Evolutionary conservation across 2,329 filamentous ascomycete genomes (phyloP), one percentile per base, ranked within the genome.

Genomic region (Aureobasidium mangrovei): DNA sequence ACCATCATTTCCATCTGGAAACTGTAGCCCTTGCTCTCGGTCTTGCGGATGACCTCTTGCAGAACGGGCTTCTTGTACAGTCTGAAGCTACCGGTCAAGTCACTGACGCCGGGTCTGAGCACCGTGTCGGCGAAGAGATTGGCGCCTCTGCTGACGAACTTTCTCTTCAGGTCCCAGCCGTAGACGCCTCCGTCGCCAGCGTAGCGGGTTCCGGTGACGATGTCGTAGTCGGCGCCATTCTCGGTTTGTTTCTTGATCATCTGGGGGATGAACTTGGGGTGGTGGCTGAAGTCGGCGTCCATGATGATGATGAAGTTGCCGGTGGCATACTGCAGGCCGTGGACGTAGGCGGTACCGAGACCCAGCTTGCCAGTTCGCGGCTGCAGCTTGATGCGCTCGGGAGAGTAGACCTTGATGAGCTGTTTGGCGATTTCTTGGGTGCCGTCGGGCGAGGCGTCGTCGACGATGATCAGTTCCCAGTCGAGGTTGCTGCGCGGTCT

Each of bases 1-100:
- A 97, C 91, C 85, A 96, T 97, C 83, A 98, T 86, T 79, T 96
- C 91, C 93, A 98, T 98, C 82, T 98, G 93, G 78, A 98, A 98
- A 39, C 87, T 91, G 71, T 97, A 98, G 2, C 93, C 93, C 75
- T 97, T 95, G 69, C 88, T 93, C 78, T 96, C 86, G 7, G 90
- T 96, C 72, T 81, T 88, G 66, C 79, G 77, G 64, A 98, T 96
- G 56, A 95, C 89, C 77, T 88, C 91, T 70, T 95, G 82, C 66
- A 98, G 72, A 58, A 95, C 88, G 57, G 77, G 75, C 74, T 86
- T 90, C 83, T 95, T 97, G 73, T 98, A 98, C 69, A 98, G 72
- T 59, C 93, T 77, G 74, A 97, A 98, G 69, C 86, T 91, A 46
- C 93, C 93, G 33, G 93, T 98, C 69, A 98, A 74, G 71, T 98